These are phyloP conservation scores for Colletotrichum sp. DNA, from an alignment of 2,329 filamentous ascomycete species.

Conservation along the genomic window DNA sequence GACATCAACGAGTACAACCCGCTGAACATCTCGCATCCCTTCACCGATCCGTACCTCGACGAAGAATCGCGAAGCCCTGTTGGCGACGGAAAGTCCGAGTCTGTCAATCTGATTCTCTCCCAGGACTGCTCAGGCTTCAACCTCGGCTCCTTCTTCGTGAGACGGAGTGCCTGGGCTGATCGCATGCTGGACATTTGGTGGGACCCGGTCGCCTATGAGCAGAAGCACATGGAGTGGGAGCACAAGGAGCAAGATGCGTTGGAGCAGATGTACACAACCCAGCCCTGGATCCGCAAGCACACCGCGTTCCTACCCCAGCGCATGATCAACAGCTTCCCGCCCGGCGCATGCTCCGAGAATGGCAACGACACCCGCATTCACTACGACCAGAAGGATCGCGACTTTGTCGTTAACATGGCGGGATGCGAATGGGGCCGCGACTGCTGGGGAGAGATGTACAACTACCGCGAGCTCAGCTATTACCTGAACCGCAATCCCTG, in stretches of 20 bases:
- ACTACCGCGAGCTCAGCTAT: conserved; percentile 90
- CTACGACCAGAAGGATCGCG: conserved; percentile 83
- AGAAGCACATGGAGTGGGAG: conserved; percentile 98
- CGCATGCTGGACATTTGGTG: conserved; percentile 95
- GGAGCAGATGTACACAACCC: conserved; percentile 87
- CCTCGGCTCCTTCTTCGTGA: conserved; percentile 92
- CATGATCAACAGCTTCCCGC: conserved; percentile 92
- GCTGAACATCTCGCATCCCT: conserved; percentile 88
- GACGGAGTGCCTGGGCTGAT: conserved; percentile 87
- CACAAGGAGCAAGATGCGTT: conserved; percentile 98
- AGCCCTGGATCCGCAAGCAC: conserved; percentile 91
- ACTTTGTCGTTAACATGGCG: conserved; percentile 98
- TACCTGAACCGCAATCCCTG: conserved; percentile 83
- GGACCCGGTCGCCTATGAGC: conserved; percentile 97
- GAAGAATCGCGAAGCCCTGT: conserved; percentile 71
- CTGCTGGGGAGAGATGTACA: conserved; percentile 98
- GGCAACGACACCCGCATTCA: conserved; percentile 80
- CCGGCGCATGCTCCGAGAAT: conserved; percentile 83
- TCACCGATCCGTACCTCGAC: conserved; percentile 78
- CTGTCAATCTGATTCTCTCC: conserved; percentile 85
- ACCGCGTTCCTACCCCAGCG: conserved; percentile 90
- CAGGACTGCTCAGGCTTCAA: conserved; percentile 98
- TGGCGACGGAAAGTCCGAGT: conserved; percentile 78
- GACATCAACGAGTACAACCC: conserved; percentile 98
- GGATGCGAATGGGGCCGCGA: conserved; percentile 96